Percentiles rank a stretch among this genome's conserved stretches.
Evolutionary conservation across 2,329 filamentous ascomycete genomes (phyloP).

Genomic region (Xenosphaeropsis pyriputrescens): DNA sequence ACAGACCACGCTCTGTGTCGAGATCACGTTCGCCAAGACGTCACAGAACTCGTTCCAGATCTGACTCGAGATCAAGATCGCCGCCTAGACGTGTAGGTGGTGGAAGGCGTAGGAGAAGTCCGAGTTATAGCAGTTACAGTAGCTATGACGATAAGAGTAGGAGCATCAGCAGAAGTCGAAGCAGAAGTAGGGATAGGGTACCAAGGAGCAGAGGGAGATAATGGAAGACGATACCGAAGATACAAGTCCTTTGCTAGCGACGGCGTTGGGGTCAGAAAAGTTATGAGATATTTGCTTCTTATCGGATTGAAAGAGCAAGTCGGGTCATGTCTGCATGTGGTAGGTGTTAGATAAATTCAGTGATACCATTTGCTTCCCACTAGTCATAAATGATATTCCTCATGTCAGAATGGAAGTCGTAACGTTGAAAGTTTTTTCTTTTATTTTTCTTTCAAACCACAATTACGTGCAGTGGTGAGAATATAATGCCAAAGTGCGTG

Average conservation of each 20-base stretch:
- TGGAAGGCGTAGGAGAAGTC: conserved; percentile 33
- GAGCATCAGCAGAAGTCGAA: conserved; percentile 19
- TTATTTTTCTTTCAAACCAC: too few species aligned
- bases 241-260: conserved; percentile 7
- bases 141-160: conserved; percentile 33
- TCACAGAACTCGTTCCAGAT: conserved; percentile 23
- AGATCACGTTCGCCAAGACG: conserved; percentile 24
- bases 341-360: too few species aligned
- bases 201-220: conserved; percentile 15
- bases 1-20: conserved; percentile 20
- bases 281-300: too few species aligned
- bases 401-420: too few species aligned
- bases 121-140: conserved; percentile 48
- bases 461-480: too few species aligned
- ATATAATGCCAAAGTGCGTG: too few species aligned
- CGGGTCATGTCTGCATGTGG: too few species aligned
- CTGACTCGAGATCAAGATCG: conserved; percentile 21
- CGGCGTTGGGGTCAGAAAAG: conserved; percentile 11
- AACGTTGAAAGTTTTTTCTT: too few species aligned
- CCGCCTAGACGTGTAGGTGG: conserved; percentile 15
- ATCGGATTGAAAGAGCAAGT: too few species aligned
- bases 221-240: conserved; percentile 3
- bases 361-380: too few species aligned
- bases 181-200: conserved; percentile 21
- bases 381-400: too few species aligned